Percentiles rank a stretch among this genome's conserved stretches.
phyloP scores from a whole-genome alignment of 192 early-diverging fungal genomes.

The Rhizophagus sp. region DNA sequence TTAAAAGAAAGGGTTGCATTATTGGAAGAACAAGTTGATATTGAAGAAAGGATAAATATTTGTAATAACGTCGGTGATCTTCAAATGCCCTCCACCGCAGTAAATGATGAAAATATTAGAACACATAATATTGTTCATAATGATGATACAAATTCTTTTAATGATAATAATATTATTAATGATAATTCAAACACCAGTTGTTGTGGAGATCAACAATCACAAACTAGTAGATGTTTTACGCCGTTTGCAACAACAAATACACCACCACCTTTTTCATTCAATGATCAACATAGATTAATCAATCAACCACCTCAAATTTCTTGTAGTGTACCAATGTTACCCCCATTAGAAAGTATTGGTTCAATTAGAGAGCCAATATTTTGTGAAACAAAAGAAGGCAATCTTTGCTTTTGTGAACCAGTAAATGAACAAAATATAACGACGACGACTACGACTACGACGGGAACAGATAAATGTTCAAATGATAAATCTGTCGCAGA shows the following conservation, averaged over 20 bases:
- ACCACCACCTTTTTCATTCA: neutral
- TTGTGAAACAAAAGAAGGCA: neutral
- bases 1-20: slow-evolving; percentile 7
- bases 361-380: neutral
- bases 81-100: no score
- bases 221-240: neutral
- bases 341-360: neutral
- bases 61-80: neutral
- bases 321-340: neutral
- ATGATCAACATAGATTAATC: neutral
- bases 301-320: neutral
- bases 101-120: neutral
- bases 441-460: neutral
- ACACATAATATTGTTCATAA: neutral
- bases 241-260: neutral
- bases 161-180: neutral
- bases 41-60: neutral
- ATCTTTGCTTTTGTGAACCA: neutral
- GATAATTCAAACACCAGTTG: neutral
- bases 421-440: neutral
- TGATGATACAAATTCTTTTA: neutral
- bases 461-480: no score
- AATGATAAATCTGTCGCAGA: no score
- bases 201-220: neutral
- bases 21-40: neutral